phyloP scores from a whole-genome alignment of 768 basidiomycete species.

The Tubosaeta brunneosetosa region DNA sequence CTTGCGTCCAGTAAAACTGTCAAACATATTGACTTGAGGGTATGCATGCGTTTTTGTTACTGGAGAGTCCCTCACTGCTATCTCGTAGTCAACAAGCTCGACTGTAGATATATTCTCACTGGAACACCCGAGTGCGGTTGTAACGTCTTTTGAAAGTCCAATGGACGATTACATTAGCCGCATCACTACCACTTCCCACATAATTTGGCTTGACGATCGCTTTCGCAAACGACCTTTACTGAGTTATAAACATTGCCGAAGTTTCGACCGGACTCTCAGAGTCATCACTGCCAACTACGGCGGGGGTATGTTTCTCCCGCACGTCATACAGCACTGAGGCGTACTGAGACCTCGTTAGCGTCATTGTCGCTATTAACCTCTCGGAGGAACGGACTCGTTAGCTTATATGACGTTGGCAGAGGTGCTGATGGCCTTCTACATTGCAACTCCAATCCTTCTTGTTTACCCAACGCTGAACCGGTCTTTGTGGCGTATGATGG shows the following conservation, averaged over 20 bases:
- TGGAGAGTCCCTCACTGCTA: conserved; percentile 5
- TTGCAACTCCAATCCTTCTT: conserved; percentile 37
- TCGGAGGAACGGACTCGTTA: conserved; percentile 51
- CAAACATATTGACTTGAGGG: conserved; percentile 52
- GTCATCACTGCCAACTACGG: conserved; percentile 35
- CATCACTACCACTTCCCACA: conserved; percentile 54
- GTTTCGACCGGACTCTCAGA: conserved; percentile 55
- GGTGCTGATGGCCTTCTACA: conserved; percentile 39
- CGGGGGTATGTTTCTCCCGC: conserved; percentile 25
- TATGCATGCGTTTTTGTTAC: conserved; percentile 27
- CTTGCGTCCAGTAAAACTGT: conserved; percentile 45
- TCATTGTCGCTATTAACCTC: conserved; percentile 56
- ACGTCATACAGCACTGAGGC: background rate
- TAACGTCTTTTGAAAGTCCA: conserved; percentile 53
- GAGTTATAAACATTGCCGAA: conserved; percentile 55
- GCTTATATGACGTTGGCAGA: conserved; percentile 59
- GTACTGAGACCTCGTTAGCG: conserved; percentile 31
- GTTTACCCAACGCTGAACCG: conserved; percentile 31
- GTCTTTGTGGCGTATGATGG: conserved; percentile 30
- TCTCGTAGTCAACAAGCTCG: conserved; percentile 28
- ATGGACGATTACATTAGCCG: conserved; percentile 43
- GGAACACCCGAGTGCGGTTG: conserved; percentile 30
- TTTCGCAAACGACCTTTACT: conserved; percentile 54
- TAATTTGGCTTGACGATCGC: conserved; percentile 70
- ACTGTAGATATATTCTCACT: conserved; percentile 34